Evolutionary conservation across 345 rosid species (phyloP), one percentile per base, ranked within the genome.

Genomic region (Arabis alpina): DNA sequence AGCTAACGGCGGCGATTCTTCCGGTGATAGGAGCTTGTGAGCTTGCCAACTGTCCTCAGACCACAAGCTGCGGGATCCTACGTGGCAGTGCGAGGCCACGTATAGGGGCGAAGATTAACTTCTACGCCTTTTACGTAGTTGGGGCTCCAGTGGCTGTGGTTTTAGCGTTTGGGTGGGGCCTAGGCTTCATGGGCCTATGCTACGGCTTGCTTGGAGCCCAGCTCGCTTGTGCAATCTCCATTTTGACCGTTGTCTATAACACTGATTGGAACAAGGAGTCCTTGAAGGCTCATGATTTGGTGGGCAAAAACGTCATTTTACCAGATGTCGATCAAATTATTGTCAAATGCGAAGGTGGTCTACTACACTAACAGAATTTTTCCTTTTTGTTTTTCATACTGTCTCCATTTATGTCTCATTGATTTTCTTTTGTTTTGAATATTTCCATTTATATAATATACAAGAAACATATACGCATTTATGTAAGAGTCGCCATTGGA

Each of bases 1-100:
- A 83, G 55, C 70, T 93, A 40, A 84, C 86, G 3, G 79, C 77
- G 73, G 76, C 59, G 3, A 91, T 89, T 10, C 77, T 93, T 3
- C 98, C 98, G 15, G 79, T 91, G 59, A 80, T 93, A 25, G 98
- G 98, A 47, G 19, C 92, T 8, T 93, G 96, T 68, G 98, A 93
- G 83, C 81, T 93, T n/a, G 96, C 88, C 39, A 93, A 93, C 68
- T 91, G 92, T 57, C 97, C 98, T 10, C 98, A 93, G 51, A 93
- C 98, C 36, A 86, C 97, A 25, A 79, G 97, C 42, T 91, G 97
- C 40, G 98, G 98, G 71, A 88, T 91, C 47, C 72, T 91, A 2
- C 81, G 92, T 78, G 97, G 97, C 42, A 81, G 89, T 50, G 97
- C 97, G 3, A 79, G 95, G 86, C 95, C 97, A 19, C 82, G 86